Conservation (phyloP, 192 early-diverging fungal species). For the Coemansia sp. region DNA sequence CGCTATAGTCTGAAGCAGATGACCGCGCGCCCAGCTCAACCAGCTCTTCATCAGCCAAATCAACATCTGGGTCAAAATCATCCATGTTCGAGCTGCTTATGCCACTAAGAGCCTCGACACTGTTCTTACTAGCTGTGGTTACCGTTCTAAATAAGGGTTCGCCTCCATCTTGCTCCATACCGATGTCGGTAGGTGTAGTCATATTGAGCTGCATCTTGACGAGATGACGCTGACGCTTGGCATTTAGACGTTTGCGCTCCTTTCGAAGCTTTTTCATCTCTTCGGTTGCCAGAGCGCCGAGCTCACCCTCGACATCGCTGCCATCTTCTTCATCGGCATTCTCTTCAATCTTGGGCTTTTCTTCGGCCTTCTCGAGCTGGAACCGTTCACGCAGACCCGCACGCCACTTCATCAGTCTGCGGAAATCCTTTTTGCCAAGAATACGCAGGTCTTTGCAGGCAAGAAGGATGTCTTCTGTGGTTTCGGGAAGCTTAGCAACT, state of each 20-base stretch:
- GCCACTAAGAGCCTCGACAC: conserved; percentile 27
- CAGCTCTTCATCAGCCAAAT: conserved; percentile 50
- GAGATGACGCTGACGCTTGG: conserved; percentile 66
- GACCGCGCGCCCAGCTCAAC: conserved; percentile 53
- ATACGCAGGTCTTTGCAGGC: conserved; percentile 87
- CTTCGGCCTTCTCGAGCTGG: conserved; percentile 48
- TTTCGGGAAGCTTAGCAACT: conserved; percentile 57
- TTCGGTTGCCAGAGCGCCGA: conserved; percentile 46
- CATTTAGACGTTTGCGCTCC: conserved; percentile 63
- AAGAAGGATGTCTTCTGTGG: conserved; percentile 76
- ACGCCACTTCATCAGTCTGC: conserved; percentile 86
- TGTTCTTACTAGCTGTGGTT: conserved; percentile 46
- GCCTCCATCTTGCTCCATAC: conserved; percentile 63
- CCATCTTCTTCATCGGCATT: conserved; percentile 35
- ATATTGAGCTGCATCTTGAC: conserved; percentile 79
- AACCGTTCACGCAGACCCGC: conserved; percentile 63
- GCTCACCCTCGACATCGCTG: conserved; percentile 52
- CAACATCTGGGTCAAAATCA: conserved; percentile 48
- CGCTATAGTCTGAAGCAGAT: conserved; percentile 18
- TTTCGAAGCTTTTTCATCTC: conserved; percentile 50
- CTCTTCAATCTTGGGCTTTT: conserved; percentile 42
- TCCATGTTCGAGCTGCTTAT: conserved; percentile 39
- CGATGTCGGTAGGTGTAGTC: conserved; percentile 73
- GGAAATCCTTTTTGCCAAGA: conserved; percentile 93
- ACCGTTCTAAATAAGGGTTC: conserved; percentile 59